Percentiles rank a stretch among this genome's conserved stretches.
Evolutionary conservation across 345 rosid genomes (phyloP).

Genomic region (Eucalyptus pumila): DNA sequence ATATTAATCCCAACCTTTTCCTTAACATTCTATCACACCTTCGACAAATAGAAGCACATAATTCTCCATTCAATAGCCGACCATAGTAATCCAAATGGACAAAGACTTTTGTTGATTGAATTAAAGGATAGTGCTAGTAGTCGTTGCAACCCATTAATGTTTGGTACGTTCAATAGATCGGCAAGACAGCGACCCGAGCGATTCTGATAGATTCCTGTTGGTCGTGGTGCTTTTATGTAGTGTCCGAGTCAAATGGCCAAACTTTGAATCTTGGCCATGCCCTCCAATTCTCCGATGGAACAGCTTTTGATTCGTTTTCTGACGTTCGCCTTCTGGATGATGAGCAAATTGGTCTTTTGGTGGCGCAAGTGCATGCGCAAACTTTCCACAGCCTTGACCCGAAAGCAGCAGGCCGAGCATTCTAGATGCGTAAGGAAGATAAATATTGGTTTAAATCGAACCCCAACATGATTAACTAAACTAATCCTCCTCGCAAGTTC

Average conservation of each 20-base stretch:
- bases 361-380: not conserved
- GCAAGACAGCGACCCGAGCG: not conserved
- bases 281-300: not conserved
- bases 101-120: no score
- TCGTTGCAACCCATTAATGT: not conserved
- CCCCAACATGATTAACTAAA: not conserved
- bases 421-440: no score
- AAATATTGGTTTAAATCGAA: not conserved
- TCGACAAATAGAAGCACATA: no score
- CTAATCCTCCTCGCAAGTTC: not conserved
- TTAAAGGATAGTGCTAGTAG: no score
- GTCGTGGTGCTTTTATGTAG: not conserved
- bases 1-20: no score
- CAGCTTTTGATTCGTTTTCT: not conserved
- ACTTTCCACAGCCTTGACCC: not conserved
- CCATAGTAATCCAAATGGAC: no score
- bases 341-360: not conserved
- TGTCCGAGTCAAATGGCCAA: not conserved
- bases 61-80: no score
- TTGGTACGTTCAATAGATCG: not conserved
- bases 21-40: no score
- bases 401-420: no score
- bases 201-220: not conserved
- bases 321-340: not conserved
- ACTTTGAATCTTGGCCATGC: not conserved